Evolutionary conservation across 805 yeast genomes (phyloP).

Genomic region (Saturnispora zaruensis): DNA sequence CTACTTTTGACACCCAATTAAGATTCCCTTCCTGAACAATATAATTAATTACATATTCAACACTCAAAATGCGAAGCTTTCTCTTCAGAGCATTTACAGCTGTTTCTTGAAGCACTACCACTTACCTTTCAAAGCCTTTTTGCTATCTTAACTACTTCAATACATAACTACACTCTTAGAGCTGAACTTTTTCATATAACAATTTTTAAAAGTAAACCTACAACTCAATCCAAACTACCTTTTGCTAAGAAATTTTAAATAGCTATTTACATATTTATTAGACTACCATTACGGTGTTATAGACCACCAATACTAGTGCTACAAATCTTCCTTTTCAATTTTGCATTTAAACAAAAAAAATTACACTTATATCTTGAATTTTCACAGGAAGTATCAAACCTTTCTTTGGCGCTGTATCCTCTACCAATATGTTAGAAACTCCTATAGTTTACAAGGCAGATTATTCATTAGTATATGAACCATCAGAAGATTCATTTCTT

Average conservation of each 20-base stretch:
- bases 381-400: background rate
- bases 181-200: too few relatives aligned
- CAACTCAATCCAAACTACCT: background rate
- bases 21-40: too few relatives aligned
- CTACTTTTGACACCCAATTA: too few relatives aligned
- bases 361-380: background rate
- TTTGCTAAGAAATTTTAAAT: background rate
- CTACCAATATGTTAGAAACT: slow-evolving; percentile 60
- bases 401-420: background rate
- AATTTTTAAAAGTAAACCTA: too few relatives aligned
- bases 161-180: too few relatives aligned
- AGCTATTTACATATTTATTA: too few relatives aligned
- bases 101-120: too few relatives aligned
- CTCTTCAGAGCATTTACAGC: too few relatives aligned
- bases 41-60: too few relatives aligned
- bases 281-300: background rate
- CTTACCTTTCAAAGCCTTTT: too few relatives aligned
- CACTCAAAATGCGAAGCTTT: too few relatives aligned
- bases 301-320: background rate
- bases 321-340: background rate
- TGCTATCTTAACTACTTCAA: too few relatives aligned
- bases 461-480: slow-evolving; percentile 79
- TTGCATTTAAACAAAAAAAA: background rate
- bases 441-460: slow-evolving; percentile 53
- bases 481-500: slow-evolving; percentile 86